These are phyloP conservation scores for Sordaria brevicollis DNA, from an alignment of 495 filamentous ascomycete species.

Conservation along the genomic window DNA sequence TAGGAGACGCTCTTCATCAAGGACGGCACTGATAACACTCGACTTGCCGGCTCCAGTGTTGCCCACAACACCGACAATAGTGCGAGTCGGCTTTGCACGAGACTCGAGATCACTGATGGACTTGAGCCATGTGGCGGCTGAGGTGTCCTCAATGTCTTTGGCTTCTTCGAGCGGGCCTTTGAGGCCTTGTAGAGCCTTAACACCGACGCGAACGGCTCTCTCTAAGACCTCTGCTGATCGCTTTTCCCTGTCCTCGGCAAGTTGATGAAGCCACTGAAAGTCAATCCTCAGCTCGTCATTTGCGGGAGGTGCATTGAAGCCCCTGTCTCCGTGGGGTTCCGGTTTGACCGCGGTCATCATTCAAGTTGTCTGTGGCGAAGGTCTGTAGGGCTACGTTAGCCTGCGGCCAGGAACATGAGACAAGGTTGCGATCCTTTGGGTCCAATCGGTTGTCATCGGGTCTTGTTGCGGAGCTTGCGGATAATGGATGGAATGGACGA, in stretches of 20 bases:
- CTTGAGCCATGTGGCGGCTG: conserved; percentile 29
- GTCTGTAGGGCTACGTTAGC: background rate
- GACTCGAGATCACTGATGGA: conserved; percentile 25
- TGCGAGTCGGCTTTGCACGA: conserved; percentile 20
- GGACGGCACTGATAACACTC: conserved; percentile 48
- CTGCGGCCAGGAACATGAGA: background rate
- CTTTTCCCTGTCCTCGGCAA: conserved; percentile 1
- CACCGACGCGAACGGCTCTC: conserved; percentile 15
- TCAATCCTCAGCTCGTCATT: background rate
- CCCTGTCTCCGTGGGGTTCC: background rate
- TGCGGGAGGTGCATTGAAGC: background rate
- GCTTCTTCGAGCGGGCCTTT: conserved; percentile 7
- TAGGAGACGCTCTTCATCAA: conserved; percentile 40
- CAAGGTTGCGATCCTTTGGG: background rate
- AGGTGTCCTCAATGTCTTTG: background rate
- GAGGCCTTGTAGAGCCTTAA: conserved; percentile 15
- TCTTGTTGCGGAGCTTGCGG: background rate
- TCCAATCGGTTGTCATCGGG: background rate
- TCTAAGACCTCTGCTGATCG: conserved; percentile 18
- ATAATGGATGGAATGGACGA: background rate
- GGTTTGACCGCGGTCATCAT: background rate
- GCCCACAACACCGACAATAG: conserved; percentile 49
- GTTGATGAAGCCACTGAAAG: conserved; percentile 9
- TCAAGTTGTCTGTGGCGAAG: background rate
- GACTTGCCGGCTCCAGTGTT: conserved; percentile 51